Percentiles rank a stretch among this genome's conserved stretches.
These are phyloP conservation scores for Boletus insuetus DNA, from an alignment of 768 basidiomycete genomes.

Conservation along the genomic window DNA sequence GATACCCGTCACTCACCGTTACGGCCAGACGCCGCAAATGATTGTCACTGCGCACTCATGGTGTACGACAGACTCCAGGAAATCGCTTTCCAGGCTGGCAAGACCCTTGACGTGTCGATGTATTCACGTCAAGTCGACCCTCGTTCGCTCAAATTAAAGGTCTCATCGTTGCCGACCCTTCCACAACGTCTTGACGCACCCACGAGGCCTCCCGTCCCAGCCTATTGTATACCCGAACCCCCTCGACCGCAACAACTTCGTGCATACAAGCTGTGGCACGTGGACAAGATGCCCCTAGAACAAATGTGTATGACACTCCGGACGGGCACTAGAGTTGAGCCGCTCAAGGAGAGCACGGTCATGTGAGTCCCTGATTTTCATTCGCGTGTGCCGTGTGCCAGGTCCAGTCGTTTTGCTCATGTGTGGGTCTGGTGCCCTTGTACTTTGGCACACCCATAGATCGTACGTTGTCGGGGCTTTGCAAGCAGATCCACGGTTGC, in stretches of 20 bases:
- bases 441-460: conserved; percentile 22
- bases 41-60: conserved; percentile 45
- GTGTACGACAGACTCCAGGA: conserved; percentile 39
- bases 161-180: background rate
- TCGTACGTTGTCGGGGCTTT: conserved; percentile 44
- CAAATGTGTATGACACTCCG: conserved; percentile 40
- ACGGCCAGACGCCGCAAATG: conserved; percentile 48
- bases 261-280: conserved; percentile 46
- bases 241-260: conserved; percentile 38
- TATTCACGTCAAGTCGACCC: conserved; percentile 31
- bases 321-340: conserved; percentile 31
- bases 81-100: conserved; percentile 27
- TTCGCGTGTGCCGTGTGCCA: background rate
- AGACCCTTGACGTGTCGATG: conserved; percentile 13
- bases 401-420: no score
- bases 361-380: conserved; percentile 35
- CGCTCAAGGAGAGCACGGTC: conserved; percentile 45
- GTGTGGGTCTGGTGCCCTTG: no score
- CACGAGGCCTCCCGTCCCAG: conserved; percentile 6
- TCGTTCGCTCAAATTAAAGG: conserved; percentile 1
- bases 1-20: background rate
- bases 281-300: conserved; percentile 32
- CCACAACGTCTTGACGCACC: background rate
- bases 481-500: conserved; percentile 37
- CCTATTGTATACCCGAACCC: conserved; percentile 27